Percentiles rank a stretch among this genome's conserved stretches.
Evolutionary conservation across 148 eudicot species (phyloP).

Genomic region (Gaultheria prostrata): DNA sequence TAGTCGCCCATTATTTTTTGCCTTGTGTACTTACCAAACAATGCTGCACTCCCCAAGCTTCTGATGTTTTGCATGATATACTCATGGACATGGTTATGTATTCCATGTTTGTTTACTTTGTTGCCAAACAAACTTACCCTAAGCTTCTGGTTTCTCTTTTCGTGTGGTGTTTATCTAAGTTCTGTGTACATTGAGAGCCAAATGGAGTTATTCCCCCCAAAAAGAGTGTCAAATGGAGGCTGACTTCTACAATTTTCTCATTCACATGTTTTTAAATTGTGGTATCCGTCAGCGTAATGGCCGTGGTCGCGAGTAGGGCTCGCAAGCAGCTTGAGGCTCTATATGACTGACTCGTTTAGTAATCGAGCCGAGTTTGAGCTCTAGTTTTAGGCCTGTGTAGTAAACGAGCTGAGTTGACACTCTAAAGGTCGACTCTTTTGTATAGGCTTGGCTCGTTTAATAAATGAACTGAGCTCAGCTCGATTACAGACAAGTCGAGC

Average conservation of each 20-base stretch:
- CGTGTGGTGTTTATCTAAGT: background rate
- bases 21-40: background rate
- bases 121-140: background rate
- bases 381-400: too few relatives aligned
- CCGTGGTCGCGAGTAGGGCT: too few relatives aligned
- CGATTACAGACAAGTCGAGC: too few relatives aligned
- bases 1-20: background rate
- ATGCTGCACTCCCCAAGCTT: conserved; percentile 6
- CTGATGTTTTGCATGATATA: background rate
- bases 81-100: background rate
- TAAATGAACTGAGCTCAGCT: too few relatives aligned
- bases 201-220: background rate
- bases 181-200: background rate
- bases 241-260: background rate
- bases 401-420: too few relatives aligned
- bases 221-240: background rate
- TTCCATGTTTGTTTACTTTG: background rate
- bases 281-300: too few relatives aligned
- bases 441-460: too few relatives aligned
- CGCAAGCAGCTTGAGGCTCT: too few relatives aligned
- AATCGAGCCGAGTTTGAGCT: too few relatives aligned
- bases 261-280: background rate
- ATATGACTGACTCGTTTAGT: too few relatives aligned
- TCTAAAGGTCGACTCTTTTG: too few relatives aligned
- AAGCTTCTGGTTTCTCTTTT: background rate